These are phyloP conservation scores for Hypoxylon sp. DNA, from an alignment of 2,329 filamentous ascomycete genomes.

Conservation along the genomic window DNA sequence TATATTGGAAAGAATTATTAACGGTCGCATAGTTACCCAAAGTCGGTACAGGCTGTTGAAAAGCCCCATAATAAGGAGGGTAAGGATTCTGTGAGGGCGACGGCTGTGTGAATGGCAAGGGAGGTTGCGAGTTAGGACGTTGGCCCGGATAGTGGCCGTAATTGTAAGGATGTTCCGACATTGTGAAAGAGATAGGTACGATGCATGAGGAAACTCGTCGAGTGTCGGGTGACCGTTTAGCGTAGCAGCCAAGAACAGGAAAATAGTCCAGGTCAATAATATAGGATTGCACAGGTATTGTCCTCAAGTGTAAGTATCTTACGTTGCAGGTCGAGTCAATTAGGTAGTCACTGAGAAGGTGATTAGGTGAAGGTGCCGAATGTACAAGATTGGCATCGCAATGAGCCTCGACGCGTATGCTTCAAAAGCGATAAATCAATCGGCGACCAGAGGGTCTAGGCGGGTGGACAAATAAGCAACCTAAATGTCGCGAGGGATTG, in stretches of 20 bases:
- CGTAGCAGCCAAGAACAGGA: conserved; percentile 17
- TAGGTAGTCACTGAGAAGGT: conserved; percentile 10
- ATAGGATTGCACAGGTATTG: neutral
- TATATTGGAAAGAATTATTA: conserved; percentile 57
- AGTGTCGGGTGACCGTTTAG: conserved; percentile 17
- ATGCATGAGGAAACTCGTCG: conserved; percentile 28
- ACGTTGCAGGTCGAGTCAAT: conserved; percentile 11
- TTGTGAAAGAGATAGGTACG: conserved; percentile 44
- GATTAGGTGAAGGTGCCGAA: conserved; percentile 17
- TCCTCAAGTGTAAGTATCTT: neutral
- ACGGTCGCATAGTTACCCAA: conserved; percentile 48
- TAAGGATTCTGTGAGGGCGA: conserved; percentile 28
- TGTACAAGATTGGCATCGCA: conserved; percentile 31
- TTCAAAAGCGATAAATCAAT: conserved; percentile 20
- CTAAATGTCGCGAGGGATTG: neutral
- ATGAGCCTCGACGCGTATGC: conserved; percentile 35
- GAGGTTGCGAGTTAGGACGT: conserved; percentile 46
- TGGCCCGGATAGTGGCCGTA: conserved; percentile 53
- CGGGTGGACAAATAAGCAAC: neutral
- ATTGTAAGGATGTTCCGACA: conserved; percentile 58
- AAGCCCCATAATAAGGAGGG: conserved; percentile 28
- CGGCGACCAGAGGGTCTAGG: conserved; percentile 3
- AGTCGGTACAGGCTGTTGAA: conserved; percentile 32
- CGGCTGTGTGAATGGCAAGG: conserved; percentile 37
- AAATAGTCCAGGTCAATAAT: conserved; percentile 2